Evolutionary conservation across 768 basidiomycete species (phyloP).

Genomic region (Rhizopogon vesiculosus): DNA sequence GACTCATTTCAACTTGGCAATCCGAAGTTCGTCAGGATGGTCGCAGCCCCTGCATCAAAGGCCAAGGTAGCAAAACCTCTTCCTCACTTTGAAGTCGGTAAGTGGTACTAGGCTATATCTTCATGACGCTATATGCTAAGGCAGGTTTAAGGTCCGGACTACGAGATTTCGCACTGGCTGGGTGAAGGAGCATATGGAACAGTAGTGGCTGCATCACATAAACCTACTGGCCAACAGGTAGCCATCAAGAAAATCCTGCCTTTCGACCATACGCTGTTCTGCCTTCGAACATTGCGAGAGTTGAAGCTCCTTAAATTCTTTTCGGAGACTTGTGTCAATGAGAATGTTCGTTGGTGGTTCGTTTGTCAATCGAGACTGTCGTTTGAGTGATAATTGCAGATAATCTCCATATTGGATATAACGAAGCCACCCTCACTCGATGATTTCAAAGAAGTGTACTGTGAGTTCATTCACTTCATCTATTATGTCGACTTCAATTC

Average conservation of each 20-base stretch:
- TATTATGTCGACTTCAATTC: conserved; percentile 2
- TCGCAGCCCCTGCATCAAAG: conserved; percentile 8
- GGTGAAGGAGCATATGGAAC: conserved; percentile 90
- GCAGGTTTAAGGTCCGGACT: conserved; percentile 53
- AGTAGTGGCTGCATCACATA: conserved; percentile 84
- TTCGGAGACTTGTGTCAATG: conserved; percentile 73
- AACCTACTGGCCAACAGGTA: conserved; percentile 75
- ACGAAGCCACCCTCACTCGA: conserved; percentile 73
- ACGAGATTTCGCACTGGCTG: conserved; percentile 67
- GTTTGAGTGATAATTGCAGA: conserved; percentile 37
- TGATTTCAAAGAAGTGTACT: conserved; percentile 85
- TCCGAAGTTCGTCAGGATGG: not conserved
- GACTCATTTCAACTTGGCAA: not conserved
- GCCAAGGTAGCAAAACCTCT: conserved; percentile 56
- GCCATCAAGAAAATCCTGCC: conserved; percentile 96
- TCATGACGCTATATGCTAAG: conserved; percentile 3
- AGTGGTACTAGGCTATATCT: conserved; percentile 6
- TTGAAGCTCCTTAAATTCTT: conserved; percentile 87
- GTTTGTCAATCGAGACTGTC: not conserved
- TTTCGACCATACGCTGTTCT: conserved; percentile 92
- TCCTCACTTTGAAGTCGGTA: conserved; percentile 72
- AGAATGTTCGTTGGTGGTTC: conserved; percentile 50
- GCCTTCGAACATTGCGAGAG: conserved; percentile 84
- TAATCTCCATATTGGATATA: conserved; percentile 90
- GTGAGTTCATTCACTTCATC: conserved; percentile 30